Evolutionary conservation across 768 basidiomycete genomes (phyloP).

Genomic region (Trametes coccinea): DNA sequence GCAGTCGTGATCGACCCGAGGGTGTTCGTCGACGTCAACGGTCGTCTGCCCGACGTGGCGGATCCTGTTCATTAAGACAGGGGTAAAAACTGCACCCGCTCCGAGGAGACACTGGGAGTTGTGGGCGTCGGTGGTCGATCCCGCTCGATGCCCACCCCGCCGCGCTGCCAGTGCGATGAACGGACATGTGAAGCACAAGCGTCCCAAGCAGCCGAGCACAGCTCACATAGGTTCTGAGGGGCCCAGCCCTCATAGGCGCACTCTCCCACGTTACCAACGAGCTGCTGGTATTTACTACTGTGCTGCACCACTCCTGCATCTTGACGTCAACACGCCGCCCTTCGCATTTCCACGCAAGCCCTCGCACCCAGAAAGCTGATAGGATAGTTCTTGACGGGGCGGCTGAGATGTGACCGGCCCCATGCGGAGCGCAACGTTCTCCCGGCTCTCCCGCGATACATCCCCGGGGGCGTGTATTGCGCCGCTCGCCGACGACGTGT

Average conservation of each 20-base stretch:
- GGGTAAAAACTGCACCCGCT: constrained; percentile 19
- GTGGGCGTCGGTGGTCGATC: constrained; percentile 18
- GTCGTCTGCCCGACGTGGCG: constrained; percentile 12
- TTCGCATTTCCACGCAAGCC: not conserved
- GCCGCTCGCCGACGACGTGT: constrained; percentile 12
- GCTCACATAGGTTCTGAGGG: not conserved
- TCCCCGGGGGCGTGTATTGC: constrained; percentile 7
- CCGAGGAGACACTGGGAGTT: constrained; percentile 15
- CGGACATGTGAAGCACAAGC: not conserved
- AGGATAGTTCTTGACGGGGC: not conserved
- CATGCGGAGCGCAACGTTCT: constrained; percentile 2
- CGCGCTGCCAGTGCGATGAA: not conserved
- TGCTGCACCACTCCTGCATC: not conserved
- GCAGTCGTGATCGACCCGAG: constrained; percentile 11
- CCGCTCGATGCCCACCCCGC: not conserved
- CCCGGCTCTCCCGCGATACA: constrained; percentile 19
- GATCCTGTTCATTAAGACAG: constrained; percentile 22
- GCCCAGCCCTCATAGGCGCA: too few relatives aligned
- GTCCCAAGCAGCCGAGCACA: not conserved
- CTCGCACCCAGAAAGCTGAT: constrained; percentile 1
- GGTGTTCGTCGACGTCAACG: constrained; percentile 9
- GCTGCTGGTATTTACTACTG: not conserved
- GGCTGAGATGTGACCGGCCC: constrained; percentile 6
- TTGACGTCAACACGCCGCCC: constrained; percentile 3
- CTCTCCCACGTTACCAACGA: not conserved